These are phyloP conservation scores for Arthroderma sp. DNA, from an alignment of 2,329 filamentous ascomycete species.

Conservation along the genomic window DNA sequence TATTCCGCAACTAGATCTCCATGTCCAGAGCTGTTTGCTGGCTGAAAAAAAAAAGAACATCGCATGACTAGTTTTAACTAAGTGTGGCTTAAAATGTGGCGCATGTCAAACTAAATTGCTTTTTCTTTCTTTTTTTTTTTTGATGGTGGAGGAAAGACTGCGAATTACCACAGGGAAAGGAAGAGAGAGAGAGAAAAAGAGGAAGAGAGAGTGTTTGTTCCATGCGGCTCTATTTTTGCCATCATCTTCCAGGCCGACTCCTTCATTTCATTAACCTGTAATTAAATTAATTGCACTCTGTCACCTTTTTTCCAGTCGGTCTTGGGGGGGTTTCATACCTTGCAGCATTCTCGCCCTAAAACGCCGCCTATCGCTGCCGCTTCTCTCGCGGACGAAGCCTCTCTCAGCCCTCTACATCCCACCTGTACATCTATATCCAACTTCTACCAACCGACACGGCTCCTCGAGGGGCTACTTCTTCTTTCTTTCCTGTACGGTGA, in stretches of 20 bases:
- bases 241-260: not conserved
- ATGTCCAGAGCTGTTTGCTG: too few species aligned
- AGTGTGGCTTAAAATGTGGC: not conserved
- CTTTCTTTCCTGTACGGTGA: not conserved
- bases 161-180: not conserved
- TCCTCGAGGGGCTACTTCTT: not conserved
- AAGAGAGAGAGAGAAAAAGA: not conserved
- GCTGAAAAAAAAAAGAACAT: too few species aligned
- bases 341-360: not conserved
- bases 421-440: too few species aligned
- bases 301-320: not conserved
- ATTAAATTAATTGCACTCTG: not conserved
- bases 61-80: too few species aligned
- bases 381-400: too few species aligned
- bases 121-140: not conserved
- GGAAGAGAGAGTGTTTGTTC: not conserved
- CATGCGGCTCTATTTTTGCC: not conserved
- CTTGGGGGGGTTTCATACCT: not conserved
- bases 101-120: not conserved
- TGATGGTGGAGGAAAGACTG: not conserved
- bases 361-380: too few species aligned
- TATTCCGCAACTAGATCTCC: too few species aligned
- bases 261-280: not conserved
- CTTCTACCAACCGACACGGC: not conserved
- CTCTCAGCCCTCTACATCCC: not conserved